Evolutionary conservation across 2,329 filamentous ascomycete species (phyloP).

Genomic region (Fusarium keratoplasticum): DNA sequence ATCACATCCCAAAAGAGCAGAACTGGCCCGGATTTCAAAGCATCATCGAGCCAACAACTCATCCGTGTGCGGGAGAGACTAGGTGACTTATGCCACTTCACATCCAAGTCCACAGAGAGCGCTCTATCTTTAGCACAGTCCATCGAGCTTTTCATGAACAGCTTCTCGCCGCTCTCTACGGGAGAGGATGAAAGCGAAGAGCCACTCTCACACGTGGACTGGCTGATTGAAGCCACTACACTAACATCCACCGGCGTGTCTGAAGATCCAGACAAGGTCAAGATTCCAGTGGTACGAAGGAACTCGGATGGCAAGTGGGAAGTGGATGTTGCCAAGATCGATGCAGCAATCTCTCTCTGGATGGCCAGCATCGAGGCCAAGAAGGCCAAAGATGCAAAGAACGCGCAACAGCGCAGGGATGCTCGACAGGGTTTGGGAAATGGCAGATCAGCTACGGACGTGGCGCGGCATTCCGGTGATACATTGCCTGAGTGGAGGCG

Average conservation of each 20-base stretch:
- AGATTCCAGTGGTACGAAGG: neutral
- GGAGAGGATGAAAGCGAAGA: neutral
- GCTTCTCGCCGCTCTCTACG: fast-evolving
- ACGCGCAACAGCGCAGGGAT: neutral
- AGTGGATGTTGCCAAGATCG: neutral
- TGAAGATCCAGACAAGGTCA: neutral
- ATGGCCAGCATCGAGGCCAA: neutral
- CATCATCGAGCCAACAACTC: neutral
- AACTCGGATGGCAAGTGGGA: neutral
- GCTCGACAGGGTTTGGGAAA: neutral
- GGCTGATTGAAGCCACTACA: neutral
- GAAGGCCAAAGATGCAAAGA: neutral
- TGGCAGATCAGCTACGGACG: neutral
- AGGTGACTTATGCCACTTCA: neutral
- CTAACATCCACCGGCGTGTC: neutral
- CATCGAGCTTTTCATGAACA: neutral
- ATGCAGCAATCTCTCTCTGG: neutral
- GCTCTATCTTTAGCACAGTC: neutral
- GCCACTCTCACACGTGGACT: neutral
- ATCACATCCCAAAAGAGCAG: neutral
- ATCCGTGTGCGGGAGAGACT: neutral
- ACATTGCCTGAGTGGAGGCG: neutral
- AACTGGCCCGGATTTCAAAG: neutral
- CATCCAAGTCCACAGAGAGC: neutral
- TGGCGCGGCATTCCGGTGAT: fast-evolving